These are phyloP conservation scores for Nothophaeocryptopus gaeumannii DNA, from an alignment of 2,329 filamentous ascomycete genomes.

Conservation along the genomic window DNA sequence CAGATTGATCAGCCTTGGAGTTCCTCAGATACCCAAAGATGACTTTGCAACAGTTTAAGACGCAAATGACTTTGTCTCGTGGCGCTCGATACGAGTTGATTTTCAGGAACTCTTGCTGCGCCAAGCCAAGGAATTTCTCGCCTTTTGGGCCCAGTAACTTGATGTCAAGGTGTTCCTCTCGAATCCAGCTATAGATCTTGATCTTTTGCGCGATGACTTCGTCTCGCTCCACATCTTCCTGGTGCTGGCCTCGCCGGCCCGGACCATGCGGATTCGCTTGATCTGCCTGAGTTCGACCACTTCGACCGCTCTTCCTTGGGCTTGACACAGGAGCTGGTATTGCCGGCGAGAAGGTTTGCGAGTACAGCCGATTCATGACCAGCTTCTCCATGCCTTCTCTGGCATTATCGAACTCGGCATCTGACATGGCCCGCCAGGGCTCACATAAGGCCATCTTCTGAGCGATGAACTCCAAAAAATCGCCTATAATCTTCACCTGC, in stretches of 20 bases:
- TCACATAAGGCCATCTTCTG: slow-evolving; percentile 98
- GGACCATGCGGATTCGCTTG: slow-evolving; percentile 57
- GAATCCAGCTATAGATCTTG: slow-evolving; percentile 92
- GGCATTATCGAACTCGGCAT: slow-evolving; percentile 97
- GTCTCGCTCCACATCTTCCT: slow-evolving; percentile 95
- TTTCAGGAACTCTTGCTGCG: slow-evolving; percentile 91
- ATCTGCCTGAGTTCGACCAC: slow-evolving; percentile 43
- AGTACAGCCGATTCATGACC: slow-evolving; percentile 96
- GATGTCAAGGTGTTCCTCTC: slow-evolving; percentile 91
- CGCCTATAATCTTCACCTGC: slow-evolving; percentile 97
- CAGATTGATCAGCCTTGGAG: slow-evolving; percentile 87
- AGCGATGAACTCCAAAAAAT: slow-evolving; percentile 93
- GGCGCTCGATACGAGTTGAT: slow-evolving; percentile 97
- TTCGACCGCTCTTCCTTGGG: slow-evolving; percentile 66
- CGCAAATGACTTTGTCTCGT: slow-evolving; percentile 96
- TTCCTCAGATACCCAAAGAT: slow-evolving; percentile 95
- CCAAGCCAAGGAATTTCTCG: slow-evolving; percentile 79
- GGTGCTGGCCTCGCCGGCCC: slow-evolving; percentile 89
- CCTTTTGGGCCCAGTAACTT: slow-evolving; percentile 79
- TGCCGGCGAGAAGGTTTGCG: slow-evolving; percentile 91
- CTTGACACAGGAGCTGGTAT: slow-evolving; percentile 77
- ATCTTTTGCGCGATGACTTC: slow-evolving; percentile 96
- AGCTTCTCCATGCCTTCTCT: slow-evolving; percentile 99
- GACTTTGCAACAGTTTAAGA: slow-evolving; percentile 98
- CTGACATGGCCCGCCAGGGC: slow-evolving; percentile 91